A percentile compares a stretch with the other conserved stretches of the same genome.
Conservation (phyloP, 495 filamentous ascomycete species). For the Xylaria palmicola region DNA sequence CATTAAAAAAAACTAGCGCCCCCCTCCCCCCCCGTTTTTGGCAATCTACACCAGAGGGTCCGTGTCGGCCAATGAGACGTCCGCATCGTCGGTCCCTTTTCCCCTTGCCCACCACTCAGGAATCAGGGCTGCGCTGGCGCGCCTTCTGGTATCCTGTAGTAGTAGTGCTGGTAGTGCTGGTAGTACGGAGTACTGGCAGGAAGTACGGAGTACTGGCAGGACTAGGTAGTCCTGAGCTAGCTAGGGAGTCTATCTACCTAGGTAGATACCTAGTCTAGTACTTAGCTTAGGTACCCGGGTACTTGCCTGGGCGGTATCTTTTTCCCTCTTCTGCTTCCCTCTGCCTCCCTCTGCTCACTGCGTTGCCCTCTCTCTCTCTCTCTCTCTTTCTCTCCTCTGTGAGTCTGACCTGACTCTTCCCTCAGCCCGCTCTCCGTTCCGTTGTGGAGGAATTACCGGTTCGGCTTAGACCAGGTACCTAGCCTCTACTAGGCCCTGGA, state of each 20-base stretch:
- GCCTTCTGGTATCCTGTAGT: too few species aligned
- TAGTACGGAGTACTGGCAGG: too few species aligned
- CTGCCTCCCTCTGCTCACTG: constrained; percentile 4
- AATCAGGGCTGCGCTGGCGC: constrained; percentile 19
- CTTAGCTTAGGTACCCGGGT: too few species aligned
- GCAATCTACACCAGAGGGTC: constrained; percentile 32
- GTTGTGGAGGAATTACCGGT: constrained; percentile 13
- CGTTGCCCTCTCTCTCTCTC: neutral
- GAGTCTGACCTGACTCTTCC: constrained; percentile 10
- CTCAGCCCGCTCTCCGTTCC: constrained; percentile 14
- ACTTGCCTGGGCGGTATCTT: constrained; percentile 10
- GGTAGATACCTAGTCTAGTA: too few species aligned
- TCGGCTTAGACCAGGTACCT: neutral
- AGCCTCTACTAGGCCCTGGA: constrained; percentile 5
- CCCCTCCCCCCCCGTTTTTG: constrained; percentile 26
- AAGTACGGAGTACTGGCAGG: too few species aligned
- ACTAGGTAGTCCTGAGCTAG: too few species aligned
- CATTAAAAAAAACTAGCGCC: constrained; percentile 24
- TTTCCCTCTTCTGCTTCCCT: constrained; percentile 11
- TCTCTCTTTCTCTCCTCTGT: neutral
- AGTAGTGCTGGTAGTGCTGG: too few species aligned
- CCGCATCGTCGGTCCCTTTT: constrained; percentile 30
- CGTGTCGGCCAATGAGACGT: constrained; percentile 20
- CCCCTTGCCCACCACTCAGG: constrained; percentile 27
- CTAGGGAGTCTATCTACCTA: too few species aligned